Evolutionary conservation across 148 eudicot species (phyloP).

Genomic region (Cornus kousa): DNA sequence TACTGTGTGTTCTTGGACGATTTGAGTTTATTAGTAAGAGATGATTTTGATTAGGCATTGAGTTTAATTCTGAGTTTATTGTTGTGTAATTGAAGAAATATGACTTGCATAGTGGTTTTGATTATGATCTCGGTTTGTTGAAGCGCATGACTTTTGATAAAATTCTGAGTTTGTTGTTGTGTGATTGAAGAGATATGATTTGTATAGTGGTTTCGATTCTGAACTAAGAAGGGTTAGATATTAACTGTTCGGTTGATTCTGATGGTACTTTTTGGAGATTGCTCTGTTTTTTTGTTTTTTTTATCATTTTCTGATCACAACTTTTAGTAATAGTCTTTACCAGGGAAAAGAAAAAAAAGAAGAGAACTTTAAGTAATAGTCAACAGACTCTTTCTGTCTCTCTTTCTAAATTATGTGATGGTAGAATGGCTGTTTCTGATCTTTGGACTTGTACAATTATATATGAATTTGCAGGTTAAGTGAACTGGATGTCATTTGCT

Average conservation of each 20-base stretch:
- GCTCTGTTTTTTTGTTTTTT: no score
- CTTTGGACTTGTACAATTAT: background rate
- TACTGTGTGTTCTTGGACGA: background rate
- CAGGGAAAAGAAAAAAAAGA: no score
- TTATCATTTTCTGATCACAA: background rate
- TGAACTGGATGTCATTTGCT: background rate
- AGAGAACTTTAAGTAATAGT: background rate
- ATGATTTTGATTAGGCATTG: background rate
- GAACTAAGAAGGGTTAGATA: background rate
- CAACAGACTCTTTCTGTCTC: background rate
- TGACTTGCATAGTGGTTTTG: background rate
- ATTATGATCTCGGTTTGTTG: background rate
- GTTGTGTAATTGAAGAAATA: background rate
- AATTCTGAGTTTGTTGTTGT: no score
- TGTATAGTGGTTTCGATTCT: background rate
- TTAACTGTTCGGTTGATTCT: background rate
- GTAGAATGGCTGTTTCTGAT: background rate
- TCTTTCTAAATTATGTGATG: background rate
- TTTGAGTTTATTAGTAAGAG: background rate
- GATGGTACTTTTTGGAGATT: background rate
- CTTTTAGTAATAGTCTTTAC: background rate
- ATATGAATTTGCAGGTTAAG: constrained; percentile 22
- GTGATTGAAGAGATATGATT: no score
- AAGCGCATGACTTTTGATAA: no score
- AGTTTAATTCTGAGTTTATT: background rate